A percentile compares a stretch with the other conserved stretches of the same genome.
Conservation (phyloP, 306 rosid species). For the Morella rubra region DNA sequence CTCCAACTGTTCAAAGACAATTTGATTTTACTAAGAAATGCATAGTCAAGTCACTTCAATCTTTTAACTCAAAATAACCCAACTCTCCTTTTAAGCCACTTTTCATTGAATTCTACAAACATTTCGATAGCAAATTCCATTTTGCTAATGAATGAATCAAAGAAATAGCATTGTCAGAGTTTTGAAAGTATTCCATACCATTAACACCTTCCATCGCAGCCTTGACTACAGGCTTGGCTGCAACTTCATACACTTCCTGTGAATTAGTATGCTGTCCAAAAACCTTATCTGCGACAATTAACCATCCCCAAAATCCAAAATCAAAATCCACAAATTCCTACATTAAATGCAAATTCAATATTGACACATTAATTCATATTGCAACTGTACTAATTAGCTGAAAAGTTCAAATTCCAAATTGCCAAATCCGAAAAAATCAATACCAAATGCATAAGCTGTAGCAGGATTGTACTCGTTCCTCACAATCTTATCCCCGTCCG, state of each 20-base stretch:
- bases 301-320: slow-evolving; percentile 34
- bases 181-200: slow-evolving; percentile 49
- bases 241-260: slow-evolving; percentile 90
- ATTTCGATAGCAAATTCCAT: slow-evolving; percentile 8
- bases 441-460: slow-evolving; percentile 96
- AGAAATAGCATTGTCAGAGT: slow-evolving; percentile 1
- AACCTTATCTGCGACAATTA: slow-evolving; percentile 77
- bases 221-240: slow-evolving; percentile 94
- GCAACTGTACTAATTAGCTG: background rate
- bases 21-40: background rate
- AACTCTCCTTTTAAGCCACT: background rate
- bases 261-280: slow-evolving; percentile 85
- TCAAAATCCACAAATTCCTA: slow-evolving; percentile 23
- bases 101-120: slow-evolving; percentile 13
- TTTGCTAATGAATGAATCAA: slow-evolving; percentile 3
- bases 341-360: slow-evolving; percentile 22
- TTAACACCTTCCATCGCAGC: slow-evolving; percentile 99
- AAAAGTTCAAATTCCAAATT: slow-evolving; percentile 14
- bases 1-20: background rate
- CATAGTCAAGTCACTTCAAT: background rate
- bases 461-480: slow-evolving; percentile 90
- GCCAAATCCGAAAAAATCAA: slow-evolving; percentile 1
- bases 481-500: slow-evolving; percentile 92
- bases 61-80: background rate
- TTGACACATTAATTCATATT: background rate